A percentile compares a stretch with the other conserved stretches of the same genome.
Evolutionary conservation across 164 flowering plant species (phyloP).

Genomic region (Cinnamomum micranthum): DNA sequence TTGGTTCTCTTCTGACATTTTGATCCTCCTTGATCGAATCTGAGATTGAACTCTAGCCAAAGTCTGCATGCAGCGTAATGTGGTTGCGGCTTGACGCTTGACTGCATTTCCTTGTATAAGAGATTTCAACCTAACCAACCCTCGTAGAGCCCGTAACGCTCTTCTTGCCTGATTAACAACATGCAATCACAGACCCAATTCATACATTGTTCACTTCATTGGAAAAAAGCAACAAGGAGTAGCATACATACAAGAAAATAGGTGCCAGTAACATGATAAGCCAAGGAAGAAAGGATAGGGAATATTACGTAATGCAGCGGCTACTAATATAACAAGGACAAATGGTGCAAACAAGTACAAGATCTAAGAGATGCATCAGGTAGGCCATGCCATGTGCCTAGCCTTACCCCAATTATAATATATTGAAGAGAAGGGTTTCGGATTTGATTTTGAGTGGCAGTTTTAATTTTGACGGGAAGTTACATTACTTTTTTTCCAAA

Average conservation of each 20-base stretch:
- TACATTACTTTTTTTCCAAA: too few species aligned
- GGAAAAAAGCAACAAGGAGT: background rate
- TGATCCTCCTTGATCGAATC: slow-evolving; percentile 62
- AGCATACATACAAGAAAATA: background rate
- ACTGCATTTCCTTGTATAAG: slow-evolving; percentile 63
- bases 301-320: background rate
- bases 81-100: slow-evolving; percentile 67
- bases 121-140: slow-evolving; percentile 66
- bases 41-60: slow-evolving; percentile 77
- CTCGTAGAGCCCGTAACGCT: slow-evolving; percentile 69
- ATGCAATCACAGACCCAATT: background rate
- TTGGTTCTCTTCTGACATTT: slow-evolving; percentile 81
- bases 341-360: background rate
- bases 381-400: background rate
- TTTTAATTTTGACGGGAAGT: too few species aligned
- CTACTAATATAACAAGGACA: background rate
- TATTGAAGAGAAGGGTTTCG: background rate
- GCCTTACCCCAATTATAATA: background rate
- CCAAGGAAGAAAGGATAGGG: background rate
- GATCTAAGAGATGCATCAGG: background rate
- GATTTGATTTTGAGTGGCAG: background rate
- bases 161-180: slow-evolving; percentile 63
- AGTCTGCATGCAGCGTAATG: slow-evolving; percentile 78
- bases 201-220: background rate
- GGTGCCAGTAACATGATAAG: background rate